Percentiles rank a stretch among this genome's conserved stretches.
phyloP scores from a whole-genome alignment of 2,329 filamentous ascomycete genomes.

The Aspergillus luchuensis region DNA sequence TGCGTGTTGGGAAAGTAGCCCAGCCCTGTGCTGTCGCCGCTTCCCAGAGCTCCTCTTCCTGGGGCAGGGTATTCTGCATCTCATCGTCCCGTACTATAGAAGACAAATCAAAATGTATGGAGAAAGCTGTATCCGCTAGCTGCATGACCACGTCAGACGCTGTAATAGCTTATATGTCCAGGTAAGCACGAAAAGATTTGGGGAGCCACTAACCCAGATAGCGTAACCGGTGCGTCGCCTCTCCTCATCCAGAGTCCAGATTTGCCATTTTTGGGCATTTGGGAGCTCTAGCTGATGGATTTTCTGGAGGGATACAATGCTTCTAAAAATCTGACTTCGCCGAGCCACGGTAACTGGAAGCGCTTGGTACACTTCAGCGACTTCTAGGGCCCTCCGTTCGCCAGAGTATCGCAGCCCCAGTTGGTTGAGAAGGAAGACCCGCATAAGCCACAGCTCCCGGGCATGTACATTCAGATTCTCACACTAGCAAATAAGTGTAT shows the following conservation, averaged over 20 bases:
- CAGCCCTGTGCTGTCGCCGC: neutral
- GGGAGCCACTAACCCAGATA: neutral
- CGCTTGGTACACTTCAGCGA: neutral
- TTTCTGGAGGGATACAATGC: neutral
- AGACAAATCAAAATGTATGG: neutral
- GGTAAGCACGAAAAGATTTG: neutral
- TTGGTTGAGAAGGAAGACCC: neutral
- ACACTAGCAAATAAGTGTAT: neutral
- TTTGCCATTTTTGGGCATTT: neutral
- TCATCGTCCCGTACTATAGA: neutral
- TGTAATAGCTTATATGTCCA: neutral
- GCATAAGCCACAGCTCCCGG: neutral
- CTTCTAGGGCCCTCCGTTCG: neutral
- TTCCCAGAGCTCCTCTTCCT: neutral
- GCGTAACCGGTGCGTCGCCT: neutral
- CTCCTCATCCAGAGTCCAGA: neutral
- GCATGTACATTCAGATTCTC: neutral
- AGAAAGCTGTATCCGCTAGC: neutral
- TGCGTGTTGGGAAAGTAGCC: neutral
- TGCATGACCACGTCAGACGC: neutral
- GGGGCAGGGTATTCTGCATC: constrained; percentile 3
- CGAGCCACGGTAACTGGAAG: neutral
- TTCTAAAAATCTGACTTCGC: neutral
- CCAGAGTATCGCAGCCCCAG: neutral
- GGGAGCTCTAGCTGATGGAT: neutral